phyloP scores from a whole-genome alignment of 2,329 filamentous ascomycete genomes.

The Phymatotrichopsis omnivora region DNA sequence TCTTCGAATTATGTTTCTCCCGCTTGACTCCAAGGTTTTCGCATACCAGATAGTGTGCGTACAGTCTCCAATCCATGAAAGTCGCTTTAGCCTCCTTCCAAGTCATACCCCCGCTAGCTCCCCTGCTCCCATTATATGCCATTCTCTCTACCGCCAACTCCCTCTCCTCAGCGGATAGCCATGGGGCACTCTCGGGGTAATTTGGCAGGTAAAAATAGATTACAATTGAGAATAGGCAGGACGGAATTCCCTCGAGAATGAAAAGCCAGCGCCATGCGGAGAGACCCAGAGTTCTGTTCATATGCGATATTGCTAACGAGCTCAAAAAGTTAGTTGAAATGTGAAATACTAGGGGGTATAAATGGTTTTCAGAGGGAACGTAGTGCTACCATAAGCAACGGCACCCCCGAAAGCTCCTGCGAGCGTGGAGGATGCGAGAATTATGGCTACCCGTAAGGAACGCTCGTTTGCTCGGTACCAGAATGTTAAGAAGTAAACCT shows the following conservation, averaged over 20 bases:
- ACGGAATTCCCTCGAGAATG: slow-evolving; percentile 39
- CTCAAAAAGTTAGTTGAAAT: no score
- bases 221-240: slow-evolving; percentile 35
- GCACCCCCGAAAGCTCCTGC: slow-evolving; percentile 45
- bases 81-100: slow-evolving; percentile 42
- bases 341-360: no score
- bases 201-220: slow-evolving; percentile 43
- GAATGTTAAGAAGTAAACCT: slow-evolving; percentile 42
- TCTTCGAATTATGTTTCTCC: no score
- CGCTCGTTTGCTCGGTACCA: slow-evolving; percentile 49
- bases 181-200: slow-evolving; percentile 41
- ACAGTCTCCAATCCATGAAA: slow-evolving; percentile 43
- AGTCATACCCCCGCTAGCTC: slow-evolving; percentile 39
- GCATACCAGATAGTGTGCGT: slow-evolving; percentile 44
- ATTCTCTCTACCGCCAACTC: slow-evolving; percentile 38
- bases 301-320: slow-evolving; percentile 8
- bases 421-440: slow-evolving; percentile 45
- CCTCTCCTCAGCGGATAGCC: slow-evolving; percentile 40
- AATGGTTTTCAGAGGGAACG: no score
- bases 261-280: slow-evolving; percentile 40
- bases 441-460: slow-evolving; percentile 48
- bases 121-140: slow-evolving; percentile 38
- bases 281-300: slow-evolving; percentile 10
- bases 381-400: slow-evolving; percentile 46
- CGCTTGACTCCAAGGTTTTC: no score